These are phyloP conservation scores for Croton setiger DNA, from an alignment of 441 rosid genomes.

Conservation along the genomic window DNA sequence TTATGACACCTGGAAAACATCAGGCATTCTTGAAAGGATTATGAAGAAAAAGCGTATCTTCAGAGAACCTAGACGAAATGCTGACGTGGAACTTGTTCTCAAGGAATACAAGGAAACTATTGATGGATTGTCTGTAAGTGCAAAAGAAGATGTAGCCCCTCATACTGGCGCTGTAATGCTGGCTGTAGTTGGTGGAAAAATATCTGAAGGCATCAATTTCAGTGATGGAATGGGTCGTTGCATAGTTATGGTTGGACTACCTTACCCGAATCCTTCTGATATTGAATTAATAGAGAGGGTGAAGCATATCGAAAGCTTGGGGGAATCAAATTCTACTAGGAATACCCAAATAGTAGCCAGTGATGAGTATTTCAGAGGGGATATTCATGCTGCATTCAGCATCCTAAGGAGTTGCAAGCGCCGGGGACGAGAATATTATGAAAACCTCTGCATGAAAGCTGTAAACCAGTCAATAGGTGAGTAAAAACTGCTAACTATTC, in stretches of 20 bases:
- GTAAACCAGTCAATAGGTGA: conserved; percentile 94
- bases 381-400: conserved; percentile 59
- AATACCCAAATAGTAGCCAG: conserved; percentile 26
- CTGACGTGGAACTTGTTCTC: conserved; percentile 70
- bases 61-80: conserved; percentile 82
- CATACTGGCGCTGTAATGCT: conserved; percentile 76
- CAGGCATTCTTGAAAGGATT: conserved; percentile 77
- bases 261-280: conserved; percentile 85
- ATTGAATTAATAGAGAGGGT: conserved; percentile 85
- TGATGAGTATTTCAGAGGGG: conserved; percentile 50
- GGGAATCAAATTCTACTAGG: conserved; percentile 41
- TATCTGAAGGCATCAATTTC: conserved; percentile 98
- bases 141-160: conserved; percentile 30
- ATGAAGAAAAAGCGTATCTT: conserved; percentile 70
- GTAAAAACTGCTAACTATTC: conserved; percentile 22
- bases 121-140: conserved; percentile 25
- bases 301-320: conserved; percentile 77
- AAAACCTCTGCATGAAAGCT: conserved; percentile 96
- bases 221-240: conserved; percentile 97
- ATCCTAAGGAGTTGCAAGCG: conserved; percentile 68
- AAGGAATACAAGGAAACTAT: conserved; percentile 78
- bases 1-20: conserved; percentile 71
- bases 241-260: conserved; percentile 95
- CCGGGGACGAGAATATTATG: conserved; percentile 89
- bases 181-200: conserved; percentile 97